Conservation (phyloP, 1,139 yeast species). For the Candida tetrigidarum region DNA sequence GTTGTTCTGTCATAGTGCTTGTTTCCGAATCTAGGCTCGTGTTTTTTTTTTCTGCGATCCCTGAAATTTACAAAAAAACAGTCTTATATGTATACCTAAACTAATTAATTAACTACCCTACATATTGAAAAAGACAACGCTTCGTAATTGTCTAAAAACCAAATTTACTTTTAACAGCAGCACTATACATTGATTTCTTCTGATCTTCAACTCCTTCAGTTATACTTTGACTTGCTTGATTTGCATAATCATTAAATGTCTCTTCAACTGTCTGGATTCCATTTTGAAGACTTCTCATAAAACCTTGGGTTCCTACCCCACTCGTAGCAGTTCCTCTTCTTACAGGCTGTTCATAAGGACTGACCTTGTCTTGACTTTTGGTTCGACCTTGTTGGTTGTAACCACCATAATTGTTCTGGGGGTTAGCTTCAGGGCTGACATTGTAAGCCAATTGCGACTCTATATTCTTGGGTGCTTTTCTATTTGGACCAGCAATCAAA, state of each 20-base stretch:
- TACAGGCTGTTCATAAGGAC: slow-evolving; percentile 54
- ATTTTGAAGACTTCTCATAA: slow-evolving; percentile 53
- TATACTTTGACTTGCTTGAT: slow-evolving; percentile 55
- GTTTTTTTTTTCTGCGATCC: background rate
- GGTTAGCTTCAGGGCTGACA: slow-evolving; percentile 53
- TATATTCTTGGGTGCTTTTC: slow-evolving; percentile 54
- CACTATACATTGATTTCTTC: slow-evolving; percentile 53
- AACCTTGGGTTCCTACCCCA: slow-evolving; percentile 35
- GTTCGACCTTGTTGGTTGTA: slow-evolving; percentile 21
- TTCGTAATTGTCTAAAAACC: slow-evolving; percentile 45
- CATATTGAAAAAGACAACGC: no score
- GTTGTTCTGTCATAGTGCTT: background rate
- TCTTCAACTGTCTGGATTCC: slow-evolving; percentile 61
- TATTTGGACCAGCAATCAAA: slow-evolving; percentile 64
- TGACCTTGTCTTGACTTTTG: slow-evolving; percentile 22
- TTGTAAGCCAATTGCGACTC: slow-evolving; percentile 64
- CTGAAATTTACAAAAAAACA: background rate
- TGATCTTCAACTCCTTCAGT: slow-evolving; percentile 54
- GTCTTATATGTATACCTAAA: no score
- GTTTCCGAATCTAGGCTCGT: no score
- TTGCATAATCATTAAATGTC: slow-evolving; percentile 61
- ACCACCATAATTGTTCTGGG: slow-evolving; percentile 33
- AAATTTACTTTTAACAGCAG: slow-evolving; percentile 57
- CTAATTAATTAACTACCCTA: no score
- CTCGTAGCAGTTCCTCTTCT: slow-evolving; percentile 26